Conservation (phyloP, 73 alveolate genomes). For the Paramecium bursaria region DNA sequence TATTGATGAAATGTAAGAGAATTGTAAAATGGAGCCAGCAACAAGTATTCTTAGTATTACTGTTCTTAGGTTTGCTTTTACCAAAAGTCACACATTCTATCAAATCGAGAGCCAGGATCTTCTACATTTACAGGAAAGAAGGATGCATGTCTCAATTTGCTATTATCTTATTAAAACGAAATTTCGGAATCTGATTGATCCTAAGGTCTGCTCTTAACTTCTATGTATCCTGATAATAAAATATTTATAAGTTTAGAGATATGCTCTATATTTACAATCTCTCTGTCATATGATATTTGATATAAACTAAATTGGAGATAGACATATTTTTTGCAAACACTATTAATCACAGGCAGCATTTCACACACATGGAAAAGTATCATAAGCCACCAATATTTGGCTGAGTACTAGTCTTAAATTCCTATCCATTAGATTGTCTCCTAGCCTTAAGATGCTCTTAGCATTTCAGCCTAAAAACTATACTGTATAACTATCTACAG, state of each 20-base stretch:
- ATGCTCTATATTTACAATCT: not conserved
- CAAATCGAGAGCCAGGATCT: not conserved
- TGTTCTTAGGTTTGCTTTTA: not conserved
- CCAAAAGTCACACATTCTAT: not conserved
- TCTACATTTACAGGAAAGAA: conserved; percentile 7
- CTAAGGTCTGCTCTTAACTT: not conserved
- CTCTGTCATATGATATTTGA: not conserved
- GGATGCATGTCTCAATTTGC: not conserved
- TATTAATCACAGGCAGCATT: conserved; percentile 12
- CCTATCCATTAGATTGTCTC: conserved; percentile 54
- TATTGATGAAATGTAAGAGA: conserved; percentile 24
- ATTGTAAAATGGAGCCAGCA: conserved; percentile 7
- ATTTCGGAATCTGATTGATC: not conserved
- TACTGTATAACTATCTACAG: conserved; percentile 8
- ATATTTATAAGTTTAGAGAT: not conserved
- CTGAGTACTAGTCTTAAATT: conserved; percentile 4
- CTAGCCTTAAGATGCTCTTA: conserved; percentile 16
- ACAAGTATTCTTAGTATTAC: not conserved
- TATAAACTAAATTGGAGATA: not conserved
- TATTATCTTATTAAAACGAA: not conserved
- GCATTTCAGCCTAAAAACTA: conserved; percentile 32
- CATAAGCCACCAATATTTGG: conserved; percentile 24
- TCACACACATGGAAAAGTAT: conserved; percentile 31
- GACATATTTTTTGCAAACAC: not conserved
- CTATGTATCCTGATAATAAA: not conserved